Evolutionary conservation across 2,329 filamentous ascomycete genomes (phyloP).

Genomic region (Phialophora chinensis): DNA sequence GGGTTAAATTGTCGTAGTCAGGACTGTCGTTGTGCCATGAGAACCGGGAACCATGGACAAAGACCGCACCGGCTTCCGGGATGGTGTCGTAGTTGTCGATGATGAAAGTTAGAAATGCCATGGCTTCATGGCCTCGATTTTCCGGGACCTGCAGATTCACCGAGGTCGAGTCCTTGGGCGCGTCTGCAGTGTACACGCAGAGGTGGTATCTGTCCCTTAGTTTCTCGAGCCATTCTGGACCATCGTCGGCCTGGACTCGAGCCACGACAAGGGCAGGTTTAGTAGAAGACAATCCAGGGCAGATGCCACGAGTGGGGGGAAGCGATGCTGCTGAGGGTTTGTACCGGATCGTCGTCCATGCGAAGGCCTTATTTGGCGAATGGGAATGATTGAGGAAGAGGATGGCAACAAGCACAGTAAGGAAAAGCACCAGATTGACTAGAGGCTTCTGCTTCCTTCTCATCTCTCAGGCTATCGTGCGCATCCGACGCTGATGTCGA

Average conservation of each 20-base stretch:
- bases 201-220: conserved; percentile 51
- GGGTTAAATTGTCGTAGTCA: conserved; percentile 53
- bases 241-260: conserved; percentile 50
- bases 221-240: conserved; percentile 50
- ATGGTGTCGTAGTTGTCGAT: conserved; percentile 55
- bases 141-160: conserved; percentile 51
- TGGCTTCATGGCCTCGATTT: conserved; percentile 56
- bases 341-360: conserved; percentile 9
- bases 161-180: conserved; percentile 39
- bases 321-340: background rate
- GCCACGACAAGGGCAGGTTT: conserved; percentile 57
- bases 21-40: conserved; percentile 55
- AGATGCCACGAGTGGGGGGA: conserved; percentile 47
- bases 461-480: background rate
- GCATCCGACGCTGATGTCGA: background rate
- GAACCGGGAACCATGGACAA: conserved; percentile 52
- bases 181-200: conserved; percentile 55
- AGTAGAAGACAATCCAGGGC: conserved; percentile 49
- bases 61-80: conserved; percentile 49
- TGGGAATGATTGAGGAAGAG: conserved; percentile 6
- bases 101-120: conserved; percentile 55
- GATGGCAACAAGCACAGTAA: background rate
- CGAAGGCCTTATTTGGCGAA: background rate
- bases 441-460: conserved; percentile 12
- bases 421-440: background rate